Base-by-base conservation (phyloP, 2,329 filamentous ascomycete species). In the Mariannaea elegans region DNA sequence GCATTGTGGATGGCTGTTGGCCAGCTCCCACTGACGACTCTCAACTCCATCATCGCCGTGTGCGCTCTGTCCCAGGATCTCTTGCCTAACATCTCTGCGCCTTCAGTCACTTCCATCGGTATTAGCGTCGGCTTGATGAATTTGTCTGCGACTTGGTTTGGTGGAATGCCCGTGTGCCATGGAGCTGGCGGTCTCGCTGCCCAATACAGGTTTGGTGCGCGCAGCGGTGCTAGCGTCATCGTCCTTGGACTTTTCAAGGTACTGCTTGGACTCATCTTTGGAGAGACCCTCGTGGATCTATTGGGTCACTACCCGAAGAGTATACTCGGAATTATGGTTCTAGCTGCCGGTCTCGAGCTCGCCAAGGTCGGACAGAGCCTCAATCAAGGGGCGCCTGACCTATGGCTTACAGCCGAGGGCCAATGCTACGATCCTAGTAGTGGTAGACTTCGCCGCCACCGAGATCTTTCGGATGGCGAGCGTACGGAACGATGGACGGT, bases 121-220 rank as follows among this genome's bases (percentile, higher is more conserved):
- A 74, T 94, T 60, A 97, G 92, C 54, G 92, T 98, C 4, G 89
- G 90, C 0, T 70, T 82, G 2, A 96, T 97, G 87, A 98, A 98
- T 73, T 79, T 97, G 3, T 75, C 90, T 1, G 90, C 91, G 14
- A 94, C 92, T 70, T 97, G 92, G 91, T 96, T 97, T 70, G 94
- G 94, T 46, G 91, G 90, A 5, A 98, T 97, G 95, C 95, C 94
- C 3, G 88, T 95, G 4, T 98, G 95, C 72, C 95, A 98, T 73
- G 94, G 94, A 5, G 93, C 93, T 1, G 94, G 94, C 2, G 94
- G 94, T 0, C 81, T 98, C 0, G 95, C 95, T 5, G 95, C 91
- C 0, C 94, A 98, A 74, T 92, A 93, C 74, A 88, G 93, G 4
- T 98, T 98, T 67, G 94, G 94, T 1, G 94, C 94, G 4, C 88